phyloP scores from a whole-genome alignment of 495 filamentous ascomycete genomes.

The Haplographium delicatum region DNA sequence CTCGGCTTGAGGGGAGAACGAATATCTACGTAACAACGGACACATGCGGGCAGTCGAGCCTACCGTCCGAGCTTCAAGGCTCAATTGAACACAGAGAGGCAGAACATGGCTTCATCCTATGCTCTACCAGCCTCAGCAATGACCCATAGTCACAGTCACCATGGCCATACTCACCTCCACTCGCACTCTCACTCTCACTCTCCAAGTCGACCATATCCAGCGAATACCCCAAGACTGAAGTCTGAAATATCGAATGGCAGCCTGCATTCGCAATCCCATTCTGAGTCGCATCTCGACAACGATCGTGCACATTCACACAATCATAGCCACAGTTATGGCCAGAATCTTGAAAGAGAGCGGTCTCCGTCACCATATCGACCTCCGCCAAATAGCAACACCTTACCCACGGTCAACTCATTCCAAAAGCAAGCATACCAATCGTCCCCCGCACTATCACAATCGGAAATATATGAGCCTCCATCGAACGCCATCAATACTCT shows the following conservation, averaged over 20 bases:
- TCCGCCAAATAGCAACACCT: slow-evolving; percentile 16
- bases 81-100: slow-evolving; percentile 7
- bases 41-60: slow-evolving; percentile 17
- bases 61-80: slow-evolving; percentile 11
- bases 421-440: slow-evolving; percentile 8
- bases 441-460: slow-evolving; percentile 7
- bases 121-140: slow-evolving; percentile 44
- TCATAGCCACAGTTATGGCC: slow-evolving; percentile 14
- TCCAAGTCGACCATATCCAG: slow-evolving; percentile 16
- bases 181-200: slow-evolving; percentile 32
- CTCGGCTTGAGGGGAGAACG: too few species aligned
- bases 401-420: slow-evolving; percentile 6
- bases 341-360: slow-evolving; percentile 7
- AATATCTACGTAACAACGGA: too few species aligned
- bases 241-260: slow-evolving; percentile 23
- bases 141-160: slow-evolving; percentile 36
- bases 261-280: slow-evolving; percentile 29
- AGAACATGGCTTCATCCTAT: slow-evolving; percentile 44
- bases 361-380: slow-evolving; percentile 8
- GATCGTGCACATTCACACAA: slow-evolving; percentile 30
- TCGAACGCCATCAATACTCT: slow-evolving; percentile 4
- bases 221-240: slow-evolving; percentile 16
- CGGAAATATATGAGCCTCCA: slow-evolving; percentile 9
- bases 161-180: slow-evolving; percentile 33
- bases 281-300: slow-evolving; percentile 32